These are phyloP conservation scores for Trichodelitschia bisporula DNA, from an alignment of 495 filamentous ascomycete genomes.

Conservation along the genomic window DNA sequence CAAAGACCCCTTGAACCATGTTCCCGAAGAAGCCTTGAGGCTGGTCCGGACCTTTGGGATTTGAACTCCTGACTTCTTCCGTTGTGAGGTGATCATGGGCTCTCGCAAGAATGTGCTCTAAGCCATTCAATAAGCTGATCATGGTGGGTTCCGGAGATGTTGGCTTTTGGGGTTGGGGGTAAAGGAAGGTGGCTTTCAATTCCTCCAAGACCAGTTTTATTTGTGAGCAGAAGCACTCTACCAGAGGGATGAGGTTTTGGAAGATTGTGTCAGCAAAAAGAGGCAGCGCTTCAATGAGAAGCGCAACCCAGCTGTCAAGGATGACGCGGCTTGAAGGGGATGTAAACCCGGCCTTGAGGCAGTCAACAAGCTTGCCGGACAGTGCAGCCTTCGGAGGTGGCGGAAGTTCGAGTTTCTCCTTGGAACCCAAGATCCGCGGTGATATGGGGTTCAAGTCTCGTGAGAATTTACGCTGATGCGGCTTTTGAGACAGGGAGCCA, in stretches of 20 bases:
- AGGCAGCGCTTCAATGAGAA: slow-evolving; percentile 67
- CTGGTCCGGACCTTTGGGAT: slow-evolving; percentile 58
- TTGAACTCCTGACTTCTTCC: slow-evolving; percentile 43
- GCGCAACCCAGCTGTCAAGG: slow-evolving; percentile 72
- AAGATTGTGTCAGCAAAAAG: slow-evolving; percentile 65
- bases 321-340: slow-evolving; percentile 47
- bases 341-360: slow-evolving; percentile 59
- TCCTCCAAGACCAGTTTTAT: slow-evolving; percentile 41
- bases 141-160: slow-evolving; percentile 37
- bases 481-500: slow-evolving; percentile 1
- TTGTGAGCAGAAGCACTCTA: slow-evolving; percentile 65
- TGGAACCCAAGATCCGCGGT: too few species aligned
- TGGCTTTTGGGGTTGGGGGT: slow-evolving; percentile 7
- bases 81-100: slow-evolving; percentile 62
- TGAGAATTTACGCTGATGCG: slow-evolving; percentile 3
- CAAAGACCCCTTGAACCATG: slow-evolving; percentile 85
- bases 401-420: background rate
- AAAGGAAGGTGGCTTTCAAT: slow-evolving; percentile 30
- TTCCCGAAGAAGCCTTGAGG: slow-evolving; percentile 85
- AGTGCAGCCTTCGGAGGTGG: too few species aligned
- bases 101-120: slow-evolving; percentile 71
- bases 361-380: slow-evolving; percentile 44
- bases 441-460: too few species aligned
- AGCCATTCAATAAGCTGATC: slow-evolving; percentile 60
- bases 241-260: slow-evolving; percentile 69